These are phyloP conservation scores for Geosmithia putterillii DNA, from an alignment of 2,329 filamentous ascomycete species.

Conservation along the genomic window DNA sequence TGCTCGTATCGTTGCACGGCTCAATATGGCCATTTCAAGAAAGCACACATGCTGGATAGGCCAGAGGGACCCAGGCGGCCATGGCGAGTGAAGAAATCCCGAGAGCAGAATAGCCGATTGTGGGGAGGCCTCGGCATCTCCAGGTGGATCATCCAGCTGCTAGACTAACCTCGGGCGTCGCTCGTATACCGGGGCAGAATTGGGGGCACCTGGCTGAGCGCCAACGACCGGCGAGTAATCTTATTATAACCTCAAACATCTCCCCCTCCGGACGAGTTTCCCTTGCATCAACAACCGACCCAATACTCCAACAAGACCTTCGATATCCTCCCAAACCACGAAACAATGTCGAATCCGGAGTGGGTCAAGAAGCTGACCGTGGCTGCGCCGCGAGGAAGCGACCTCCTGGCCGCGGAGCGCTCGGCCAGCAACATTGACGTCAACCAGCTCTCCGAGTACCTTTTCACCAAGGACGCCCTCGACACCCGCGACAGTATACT, in stretches of 20 bases:
- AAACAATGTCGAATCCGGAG: slow-evolving; percentile 11
- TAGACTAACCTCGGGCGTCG: not conserved
- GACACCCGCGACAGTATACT: slow-evolving; percentile 49
- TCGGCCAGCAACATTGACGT: slow-evolving; percentile 54
- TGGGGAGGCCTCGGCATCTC: not conserved
- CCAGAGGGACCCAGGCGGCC: too few relatives aligned
- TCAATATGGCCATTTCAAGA: too few relatives aligned
- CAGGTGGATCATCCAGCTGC: not conserved
- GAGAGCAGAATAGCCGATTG: not conserved
- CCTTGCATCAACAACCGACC: not conserved
- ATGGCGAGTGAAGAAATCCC: not conserved
- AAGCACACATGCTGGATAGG: too few relatives aligned
- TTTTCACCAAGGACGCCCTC: slow-evolving; percentile 55
- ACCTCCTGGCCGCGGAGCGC: slow-evolving; percentile 58
- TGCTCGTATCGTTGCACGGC: too few relatives aligned
- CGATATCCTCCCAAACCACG: not conserved
- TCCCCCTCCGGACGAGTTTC: not conserved
- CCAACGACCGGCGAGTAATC: not conserved
- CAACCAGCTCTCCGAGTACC: slow-evolving; percentile 52
- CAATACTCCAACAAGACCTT: too few relatives aligned
- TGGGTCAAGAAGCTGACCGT: slow-evolving; percentile 22
- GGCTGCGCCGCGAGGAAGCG: slow-evolving; percentile 52
- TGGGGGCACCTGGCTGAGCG: not conserved
- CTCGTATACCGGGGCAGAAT: not conserved
- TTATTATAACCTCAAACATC: not conserved